phyloP scores from a whole-genome alignment of 148 eudicot genomes.

The Fallopia convolvulus region DNA sequence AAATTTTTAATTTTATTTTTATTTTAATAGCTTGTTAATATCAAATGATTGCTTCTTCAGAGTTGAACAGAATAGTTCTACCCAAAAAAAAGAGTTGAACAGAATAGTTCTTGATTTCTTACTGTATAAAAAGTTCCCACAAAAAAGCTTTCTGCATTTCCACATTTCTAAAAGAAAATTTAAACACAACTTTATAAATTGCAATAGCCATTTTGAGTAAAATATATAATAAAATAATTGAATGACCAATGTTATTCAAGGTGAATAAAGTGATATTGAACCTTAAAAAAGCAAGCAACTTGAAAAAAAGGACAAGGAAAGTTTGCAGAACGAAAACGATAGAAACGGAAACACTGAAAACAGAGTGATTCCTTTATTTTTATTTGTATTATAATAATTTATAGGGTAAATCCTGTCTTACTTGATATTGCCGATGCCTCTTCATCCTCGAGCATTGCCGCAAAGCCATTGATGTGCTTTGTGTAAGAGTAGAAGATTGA shows the following conservation, averaged over 20 bases:
- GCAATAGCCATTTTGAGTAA: no score
- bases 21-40: no score
- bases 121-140: no score
- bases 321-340: background rate
- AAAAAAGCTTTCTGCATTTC: no score
- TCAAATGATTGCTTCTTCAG: no score
- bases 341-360: background rate
- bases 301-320: background rate
- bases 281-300: background rate
- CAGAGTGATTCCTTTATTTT: background rate
- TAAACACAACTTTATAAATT: no score
- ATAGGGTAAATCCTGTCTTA: slow-evolving; percentile 8
- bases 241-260: background rate
- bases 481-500: slow-evolving; percentile 51
- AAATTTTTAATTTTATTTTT: background rate
- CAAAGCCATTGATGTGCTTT: slow-evolving; percentile 57
- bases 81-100: no score
- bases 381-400: no score
- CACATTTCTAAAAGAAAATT: no score
- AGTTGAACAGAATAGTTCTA: no score
- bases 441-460: slow-evolving; percentile 52
- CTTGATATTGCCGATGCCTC: slow-evolving; percentile 48
- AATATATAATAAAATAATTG: background rate
- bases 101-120: no score
- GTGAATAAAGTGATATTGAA: background rate